These are phyloP conservation scores for Wickerhamiella azymoides DNA, from an alignment of 805 yeast genomes.

Conservation along the genomic window DNA sequence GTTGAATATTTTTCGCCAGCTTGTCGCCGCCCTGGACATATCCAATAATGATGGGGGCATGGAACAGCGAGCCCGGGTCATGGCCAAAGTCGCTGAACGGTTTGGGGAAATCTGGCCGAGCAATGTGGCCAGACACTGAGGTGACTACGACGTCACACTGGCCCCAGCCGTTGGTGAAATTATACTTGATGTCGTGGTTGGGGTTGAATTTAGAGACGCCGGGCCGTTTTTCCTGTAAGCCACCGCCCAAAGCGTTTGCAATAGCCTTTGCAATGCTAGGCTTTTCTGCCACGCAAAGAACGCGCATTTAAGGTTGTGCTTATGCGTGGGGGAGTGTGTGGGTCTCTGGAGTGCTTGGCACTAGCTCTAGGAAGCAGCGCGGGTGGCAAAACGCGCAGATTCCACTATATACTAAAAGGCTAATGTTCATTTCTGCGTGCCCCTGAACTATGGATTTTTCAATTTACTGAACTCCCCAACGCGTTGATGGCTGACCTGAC, in stretches of 20 bases:
- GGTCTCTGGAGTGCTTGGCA: too few species aligned
- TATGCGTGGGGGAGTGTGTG: not conserved
- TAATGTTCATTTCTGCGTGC: too few species aligned
- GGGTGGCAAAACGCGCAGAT: too few species aligned
- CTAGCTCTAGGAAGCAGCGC: too few species aligned
- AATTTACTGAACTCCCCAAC: too few species aligned
- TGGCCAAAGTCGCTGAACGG: constrained; percentile 53
- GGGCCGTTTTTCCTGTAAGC: too few species aligned
- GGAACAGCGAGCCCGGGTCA: constrained; percentile 50
- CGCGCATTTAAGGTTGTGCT: constrained; percentile 31
- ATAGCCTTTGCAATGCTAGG: constrained; percentile 88
- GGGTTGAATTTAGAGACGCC: constrained; percentile 49
- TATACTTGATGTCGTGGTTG: constrained; percentile 64
- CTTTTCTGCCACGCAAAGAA: constrained; percentile 93
- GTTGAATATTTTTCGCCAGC: constrained; percentile 52
- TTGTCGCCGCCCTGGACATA: constrained; percentile 29
- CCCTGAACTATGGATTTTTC: too few species aligned
- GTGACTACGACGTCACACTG: constrained; percentile 78
- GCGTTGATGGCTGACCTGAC: too few species aligned
- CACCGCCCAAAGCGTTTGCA: constrained; percentile 62
- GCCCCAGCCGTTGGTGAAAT: constrained; percentile 46
- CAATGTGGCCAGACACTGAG: constrained; percentile 78
- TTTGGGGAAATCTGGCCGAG: constrained; percentile 48
- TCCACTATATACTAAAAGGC: too few species aligned
- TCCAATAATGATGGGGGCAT: constrained; percentile 43